These are phyloP conservation scores for Rhodomyrtus psidioides DNA, from an alignment of 441 rosid species.

Conservation along the genomic window DNA sequence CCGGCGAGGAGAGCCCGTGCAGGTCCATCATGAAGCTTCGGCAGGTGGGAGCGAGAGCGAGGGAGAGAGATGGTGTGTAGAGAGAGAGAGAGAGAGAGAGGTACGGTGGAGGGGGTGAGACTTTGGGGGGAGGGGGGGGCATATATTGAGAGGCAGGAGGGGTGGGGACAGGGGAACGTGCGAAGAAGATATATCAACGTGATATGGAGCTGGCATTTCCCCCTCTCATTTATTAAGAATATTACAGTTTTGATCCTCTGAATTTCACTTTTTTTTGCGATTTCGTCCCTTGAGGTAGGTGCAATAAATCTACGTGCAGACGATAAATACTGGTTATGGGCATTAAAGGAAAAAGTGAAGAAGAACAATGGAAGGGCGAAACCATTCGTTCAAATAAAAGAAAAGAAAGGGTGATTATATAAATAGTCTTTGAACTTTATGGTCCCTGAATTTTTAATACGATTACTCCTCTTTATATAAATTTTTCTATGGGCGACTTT, in stretches of 20 bases:
- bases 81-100: too few relatives aligned
- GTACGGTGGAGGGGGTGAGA: background rate
- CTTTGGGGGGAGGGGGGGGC: background rate
- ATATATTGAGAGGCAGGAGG: background rate
- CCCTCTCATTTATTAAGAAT: background rate
- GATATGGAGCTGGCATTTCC: background rate
- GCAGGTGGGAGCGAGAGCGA: too few relatives aligned
- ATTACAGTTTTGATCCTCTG: background rate
- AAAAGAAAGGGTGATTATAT: too few relatives aligned
- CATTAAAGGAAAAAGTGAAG: background rate
- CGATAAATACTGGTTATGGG: background rate
- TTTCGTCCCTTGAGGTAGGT: background rate
- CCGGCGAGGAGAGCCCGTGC: slow-evolving; percentile 29
- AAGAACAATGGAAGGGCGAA: background rate
- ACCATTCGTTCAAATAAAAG: background rate
- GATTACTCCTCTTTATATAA: background rate
- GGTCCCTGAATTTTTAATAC: too few relatives aligned
- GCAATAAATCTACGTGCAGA: fast-evolving
- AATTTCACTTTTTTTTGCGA: background rate
- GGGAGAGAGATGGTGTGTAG: background rate
- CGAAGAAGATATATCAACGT: background rate
- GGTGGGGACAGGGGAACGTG: background rate
- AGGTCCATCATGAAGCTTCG: slow-evolving; percentile 31
- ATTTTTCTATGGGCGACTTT: background rate
- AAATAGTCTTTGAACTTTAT: too few relatives aligned